phyloP scores from a whole-genome alignment of 768 basidiomycete genomes.

The Lentinula detonsa region DNA sequence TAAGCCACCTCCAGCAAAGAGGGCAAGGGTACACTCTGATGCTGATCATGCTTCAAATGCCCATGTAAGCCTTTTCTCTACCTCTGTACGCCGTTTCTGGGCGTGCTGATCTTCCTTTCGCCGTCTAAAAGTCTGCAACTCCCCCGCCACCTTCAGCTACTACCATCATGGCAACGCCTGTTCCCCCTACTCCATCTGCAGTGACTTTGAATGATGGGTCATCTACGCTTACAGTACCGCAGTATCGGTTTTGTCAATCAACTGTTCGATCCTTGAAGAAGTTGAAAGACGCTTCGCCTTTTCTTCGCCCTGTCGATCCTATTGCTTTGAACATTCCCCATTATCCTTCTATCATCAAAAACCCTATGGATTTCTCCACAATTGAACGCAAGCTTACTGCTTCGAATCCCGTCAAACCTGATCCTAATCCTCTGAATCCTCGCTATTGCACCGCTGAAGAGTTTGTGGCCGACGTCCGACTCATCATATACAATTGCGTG shows the following conservation, averaged over 20 bases:
- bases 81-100: conserved; percentile 31
- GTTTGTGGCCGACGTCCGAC: conserved; percentile 78
- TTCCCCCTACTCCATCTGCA: conserved; percentile 21
- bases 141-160: conserved; percentile 61
- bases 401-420: conserved; percentile 76
- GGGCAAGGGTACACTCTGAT: conserved; percentile 71
- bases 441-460: conserved; percentile 75
- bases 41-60: conserved; percentile 68
- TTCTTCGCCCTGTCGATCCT: conserved; percentile 84
- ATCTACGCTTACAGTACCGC: conserved; percentile 54
- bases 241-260: conserved; percentile 75
- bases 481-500: conserved; percentile 83
- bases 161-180: conserved; percentile 29
- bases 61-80: conserved; percentile 50
- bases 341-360: conserved; percentile 80
- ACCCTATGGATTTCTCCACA: conserved; percentile 92
- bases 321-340: conserved; percentile 81
- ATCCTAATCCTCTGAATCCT: conserved; percentile 62
- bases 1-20: conserved; percentile 77
- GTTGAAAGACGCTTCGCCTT: conserved; percentile 75
- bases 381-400: conserved; percentile 82
- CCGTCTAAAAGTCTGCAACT: conserved; percentile 56
- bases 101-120: conserved; percentile 4
- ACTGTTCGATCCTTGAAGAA: conserved; percentile 82
- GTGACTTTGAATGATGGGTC: conserved; percentile 16